phyloP scores from a whole-genome alignment of 2,329 filamentous ascomycete species.

The Coniochaeta sp. region DNA sequence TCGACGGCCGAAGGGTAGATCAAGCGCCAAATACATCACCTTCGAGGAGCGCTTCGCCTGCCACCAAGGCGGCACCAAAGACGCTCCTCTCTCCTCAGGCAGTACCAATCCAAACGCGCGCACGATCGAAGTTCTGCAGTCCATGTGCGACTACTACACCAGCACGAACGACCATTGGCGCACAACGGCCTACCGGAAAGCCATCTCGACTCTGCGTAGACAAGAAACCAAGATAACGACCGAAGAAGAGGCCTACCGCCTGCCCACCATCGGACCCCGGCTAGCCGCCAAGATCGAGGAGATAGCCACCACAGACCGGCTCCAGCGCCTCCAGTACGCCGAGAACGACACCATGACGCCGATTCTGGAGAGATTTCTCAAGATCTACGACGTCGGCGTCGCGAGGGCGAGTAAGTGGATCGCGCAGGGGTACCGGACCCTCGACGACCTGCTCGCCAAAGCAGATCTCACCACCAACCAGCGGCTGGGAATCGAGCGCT shows the following conservation, averaged over 20 bases:
- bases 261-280: slow-evolving; percentile 64
- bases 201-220: slow-evolving; percentile 63
- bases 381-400: slow-evolving; percentile 72
- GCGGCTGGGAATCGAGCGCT: slow-evolving; percentile 68
- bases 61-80: slow-evolving; percentile 41
- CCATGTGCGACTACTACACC: slow-evolving; percentile 74
- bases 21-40: slow-evolving; percentile 12
- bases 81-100: slow-evolving; percentile 22
- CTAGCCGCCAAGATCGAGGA: slow-evolving; percentile 85
- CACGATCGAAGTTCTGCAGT: slow-evolving; percentile 69
- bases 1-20: slow-evolving; percentile 15
- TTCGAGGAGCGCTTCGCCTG: slow-evolving; percentile 48
- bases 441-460: slow-evolving; percentile 60
- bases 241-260: slow-evolving; percentile 57
- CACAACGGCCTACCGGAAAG: slow-evolving; percentile 66
- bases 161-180: slow-evolving; percentile 74
- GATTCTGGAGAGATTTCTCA: slow-evolving; percentile 61
- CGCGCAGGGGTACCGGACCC: slow-evolving; percentile 62
- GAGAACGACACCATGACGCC: slow-evolving; percentile 58
- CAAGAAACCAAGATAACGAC: slow-evolving; percentile 59
- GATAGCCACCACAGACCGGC: slow-evolving; percentile 66
- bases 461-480: slow-evolving; percentile 64
- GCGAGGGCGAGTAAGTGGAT: slow-evolving; percentile 69
- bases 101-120: slow-evolving; percentile 61
- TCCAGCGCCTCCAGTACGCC: slow-evolving; percentile 66